Percentiles rank a stretch among this genome's conserved stretches.
Evolutionary conservation across 805 yeast genomes (phyloP).

Genomic region (Brettanomyces anomalus): DNA sequence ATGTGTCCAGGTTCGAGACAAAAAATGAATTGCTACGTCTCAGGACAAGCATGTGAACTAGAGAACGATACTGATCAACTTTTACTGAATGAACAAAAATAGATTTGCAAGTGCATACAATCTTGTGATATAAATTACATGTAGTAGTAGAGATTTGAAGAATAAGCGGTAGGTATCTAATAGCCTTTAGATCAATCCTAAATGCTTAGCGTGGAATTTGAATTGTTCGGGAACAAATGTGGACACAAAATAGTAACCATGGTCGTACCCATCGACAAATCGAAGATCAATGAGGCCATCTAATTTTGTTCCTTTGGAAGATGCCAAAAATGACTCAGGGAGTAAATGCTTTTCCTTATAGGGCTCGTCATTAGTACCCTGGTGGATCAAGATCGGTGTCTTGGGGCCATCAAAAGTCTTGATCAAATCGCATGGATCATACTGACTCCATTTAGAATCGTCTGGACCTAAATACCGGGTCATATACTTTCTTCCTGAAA

Average conservation of each 20-base stretch:
- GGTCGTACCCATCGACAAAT: constrained; percentile 79
- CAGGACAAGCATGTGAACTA: too few species aligned
- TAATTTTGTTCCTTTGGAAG: constrained; percentile 48
- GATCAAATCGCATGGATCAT: constrained; percentile 77
- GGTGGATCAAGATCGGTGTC: constrained; percentile 67
- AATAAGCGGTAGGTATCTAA: too few species aligned
- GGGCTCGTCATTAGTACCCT: constrained; percentile 71
- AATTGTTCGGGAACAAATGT: constrained; percentile 79
- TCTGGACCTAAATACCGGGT: constrained; percentile 63
- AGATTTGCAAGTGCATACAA: too few species aligned
- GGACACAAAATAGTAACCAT: constrained; percentile 79
- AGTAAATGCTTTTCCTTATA: constrained; percentile 44
- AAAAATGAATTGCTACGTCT: too few species aligned
- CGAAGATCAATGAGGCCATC: constrained; percentile 51
- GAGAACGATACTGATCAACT: too few species aligned
- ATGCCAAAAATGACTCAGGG: constrained; percentile 62
- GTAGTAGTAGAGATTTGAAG: too few species aligned
- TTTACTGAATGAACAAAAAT: constrained; percentile 19
- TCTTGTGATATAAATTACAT: too few species aligned
- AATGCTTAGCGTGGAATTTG: constrained; percentile 59
- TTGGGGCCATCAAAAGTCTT: constrained; percentile 41
- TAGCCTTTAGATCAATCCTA: too few species aligned
- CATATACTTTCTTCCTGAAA: constrained; percentile 88
- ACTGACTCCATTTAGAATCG: constrained; percentile 53
- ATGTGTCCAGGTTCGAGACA: too few species aligned